Evolutionary conservation across 1,284 basidiomycete species (phyloP).

Genomic region (Moesziomyces parantarcticus): DNA sequence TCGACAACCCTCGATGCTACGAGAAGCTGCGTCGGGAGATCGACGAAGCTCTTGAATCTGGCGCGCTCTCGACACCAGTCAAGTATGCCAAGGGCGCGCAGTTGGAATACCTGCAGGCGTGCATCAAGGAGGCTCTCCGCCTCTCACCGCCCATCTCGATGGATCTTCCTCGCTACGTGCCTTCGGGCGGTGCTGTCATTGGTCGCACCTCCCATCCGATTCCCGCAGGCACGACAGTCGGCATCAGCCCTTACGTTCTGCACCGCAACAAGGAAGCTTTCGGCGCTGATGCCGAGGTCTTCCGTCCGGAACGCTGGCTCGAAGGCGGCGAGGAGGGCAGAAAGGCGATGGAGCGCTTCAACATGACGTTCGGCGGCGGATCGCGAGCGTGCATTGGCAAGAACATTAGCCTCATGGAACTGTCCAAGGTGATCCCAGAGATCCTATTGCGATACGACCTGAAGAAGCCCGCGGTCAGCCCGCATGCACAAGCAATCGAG

Average conservation of each 20-base stretch:
- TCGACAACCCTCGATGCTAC: slow-evolving; percentile 51
- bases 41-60: slow-evolving; percentile 50
- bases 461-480: slow-evolving; percentile 22
- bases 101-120: slow-evolving; percentile 60
- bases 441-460: slow-evolving; percentile 54
- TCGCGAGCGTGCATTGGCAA: slow-evolving; percentile 59
- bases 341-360: slow-evolving; percentile 42
- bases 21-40: slow-evolving; percentile 56
- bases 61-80: slow-evolving; percentile 46
- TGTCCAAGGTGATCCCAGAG: slow-evolving; percentile 58
- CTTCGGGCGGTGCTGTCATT: slow-evolving; percentile 52
- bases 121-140: slow-evolving; percentile 65
- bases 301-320: slow-evolving; percentile 62
- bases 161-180: slow-evolving; percentile 61
- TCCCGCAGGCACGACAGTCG: slow-evolving; percentile 57
- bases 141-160: slow-evolving; percentile 65
- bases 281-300: slow-evolving; percentile 52
- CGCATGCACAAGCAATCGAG: background rate
- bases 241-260: slow-evolving; percentile 59
- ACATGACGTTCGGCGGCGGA: slow-evolving; percentile 55
- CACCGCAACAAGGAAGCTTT: slow-evolving; percentile 56
- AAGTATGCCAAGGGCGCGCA: slow-evolving; percentile 55
- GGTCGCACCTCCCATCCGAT: slow-evolving; percentile 48
- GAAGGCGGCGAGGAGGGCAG: slow-evolving; percentile 46
- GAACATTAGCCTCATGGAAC: slow-evolving; percentile 62